Base-by-base conservation (phyloP, 257 asterid species). In the Coffea eugenioides region DNA sequence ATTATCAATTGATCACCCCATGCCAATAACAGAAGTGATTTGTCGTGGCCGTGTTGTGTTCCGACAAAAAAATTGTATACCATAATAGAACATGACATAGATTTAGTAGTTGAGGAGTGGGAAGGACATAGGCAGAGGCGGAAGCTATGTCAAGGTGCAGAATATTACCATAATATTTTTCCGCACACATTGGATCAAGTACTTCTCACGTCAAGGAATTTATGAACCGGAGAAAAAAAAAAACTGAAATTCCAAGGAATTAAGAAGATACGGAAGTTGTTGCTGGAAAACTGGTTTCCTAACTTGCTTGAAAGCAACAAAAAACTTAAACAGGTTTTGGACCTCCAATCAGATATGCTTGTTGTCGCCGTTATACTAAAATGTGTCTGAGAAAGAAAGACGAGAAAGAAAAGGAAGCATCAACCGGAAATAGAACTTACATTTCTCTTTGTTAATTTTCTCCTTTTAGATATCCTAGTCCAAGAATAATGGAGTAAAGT, bases 181-280 rank as follows among this genome's bases (percentile, higher is more conserved):
- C 48, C 27, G 65, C 6, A 18, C 9, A 21, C 11, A 59, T 5
- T 59, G 27, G 27, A 59, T 20, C 27, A 20, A 21, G 65, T 20
- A 18, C 61, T 59, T 59, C 27, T 5, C 6, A 59, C 21, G 27
- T 59, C 5, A 59, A 59, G 20, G 25, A 59, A 5, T 59, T 1
- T 27, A 59, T 36, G 6, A 72, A 72, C 12, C 12, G 10, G 25
- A 46, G 7, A 2, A 20, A 41, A 71, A 48, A 48, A 41, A 71
- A 71, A 46, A 71, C 75, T 27, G 75, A 71, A 46, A 71, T 71
- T 71, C 18, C 59, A 21, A 71, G 75, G 41, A 46, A 71, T 46
- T 48, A 6, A 57, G 31, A 45, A 39, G 43, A 39, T n/a, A 9
- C 36, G 27, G 15, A 6, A 23, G 11, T 23, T 12, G 18, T 45